These are phyloP conservation scores for Salix udensis DNA, from an alignment of 345 rosid genomes.

Conservation along the genomic window DNA sequence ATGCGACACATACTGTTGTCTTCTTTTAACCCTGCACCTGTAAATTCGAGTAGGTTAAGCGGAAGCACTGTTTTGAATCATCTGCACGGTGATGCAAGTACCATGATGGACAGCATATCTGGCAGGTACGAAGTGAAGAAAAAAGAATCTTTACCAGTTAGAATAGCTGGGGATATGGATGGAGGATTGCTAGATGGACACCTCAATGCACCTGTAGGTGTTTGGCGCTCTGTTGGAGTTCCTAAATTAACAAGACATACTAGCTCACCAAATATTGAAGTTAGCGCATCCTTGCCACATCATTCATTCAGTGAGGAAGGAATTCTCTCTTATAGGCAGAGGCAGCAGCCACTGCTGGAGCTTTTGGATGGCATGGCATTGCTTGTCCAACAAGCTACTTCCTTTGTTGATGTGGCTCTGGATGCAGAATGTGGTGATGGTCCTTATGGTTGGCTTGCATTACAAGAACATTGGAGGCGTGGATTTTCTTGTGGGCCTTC, in stretches of 20 bases:
- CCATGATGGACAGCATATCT: conserved; percentile 69
- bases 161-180: conserved; percentile 91
- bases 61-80: conserved; percentile 60
- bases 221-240: conserved; percentile 90
- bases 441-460: conserved; percentile 96
- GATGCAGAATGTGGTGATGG: conserved; percentile 95
- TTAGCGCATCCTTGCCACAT: conserved; percentile 59
- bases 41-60: conserved; percentile 53
- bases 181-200: conserved; percentile 78
- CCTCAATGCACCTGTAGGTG: conserved; percentile 81
- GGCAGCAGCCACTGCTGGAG: conserved; percentile 89
- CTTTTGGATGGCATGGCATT: conserved; percentile 85
- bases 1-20: conserved; percentile 63
- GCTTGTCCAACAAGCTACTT: conserved; percentile 95
- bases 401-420: conserved; percentile 86
- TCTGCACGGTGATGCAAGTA: conserved; percentile 68
- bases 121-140: conserved; percentile 69
- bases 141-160: conserved; percentile 80
- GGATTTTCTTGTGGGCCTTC: conserved; percentile 95
- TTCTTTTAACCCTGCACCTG: conserved; percentile 42
- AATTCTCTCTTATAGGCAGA: conserved; percentile 73
- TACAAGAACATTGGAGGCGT: conserved; percentile 94
- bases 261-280: conserved; percentile 66
- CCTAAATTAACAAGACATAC: conserved; percentile 72
- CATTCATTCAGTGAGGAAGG: conserved; percentile 75